Evolutionary conservation across 2,329 filamentous ascomycete genomes (phyloP), one percentile per base, ranked within the genome.

Genomic region (Karstenula rhodostoma): DNA sequence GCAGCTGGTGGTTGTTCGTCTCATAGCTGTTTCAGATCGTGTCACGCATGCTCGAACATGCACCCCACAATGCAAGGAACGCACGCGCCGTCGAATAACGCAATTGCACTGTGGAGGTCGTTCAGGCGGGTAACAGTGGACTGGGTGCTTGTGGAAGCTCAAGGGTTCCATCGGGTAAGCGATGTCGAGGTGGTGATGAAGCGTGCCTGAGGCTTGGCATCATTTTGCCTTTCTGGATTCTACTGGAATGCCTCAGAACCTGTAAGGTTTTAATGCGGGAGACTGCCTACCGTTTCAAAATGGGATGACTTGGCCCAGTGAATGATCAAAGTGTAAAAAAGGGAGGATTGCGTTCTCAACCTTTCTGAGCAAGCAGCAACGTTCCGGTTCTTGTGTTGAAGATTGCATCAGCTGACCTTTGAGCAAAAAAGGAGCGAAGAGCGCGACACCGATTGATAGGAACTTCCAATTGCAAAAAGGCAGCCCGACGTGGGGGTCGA

Each of bases 1-100:
- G 35, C 27, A 25, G 37, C 42, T 55, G 42, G 29, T 23, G 35
- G 40, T n/a, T n/a, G 13, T 37, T 23, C 19, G 57, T 56, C 51
- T 59, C 57, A 59, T 29, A 27, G 19, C 44, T 15, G 57, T 59
- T 59, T 59, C 51, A 59, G 27, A 7, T 8, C 27, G 25, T 35
- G 19, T 27, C 25, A 25, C 27, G 25, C 35, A 19, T 12, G 29
- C 56, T 58, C 35, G 35, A 22, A 17, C 13, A 33, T 55, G 57
- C 44, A 59, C 52, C 57, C 51, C 51, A 19, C 52, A 46, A 50
- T 42, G 22, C 32, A 40, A 43, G 32, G 32, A 23, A 17, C 23
- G 32, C 27, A 53, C 23, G 19, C 27, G 5, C 32, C 47, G 50
- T 51, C 22, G 43, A 46, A 22, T 49, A 6, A 23, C n/a, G 29